phyloP scores from a whole-genome alignment of 192 early-diverging fungal genomes.

The Mortierella claussenii region DNA sequence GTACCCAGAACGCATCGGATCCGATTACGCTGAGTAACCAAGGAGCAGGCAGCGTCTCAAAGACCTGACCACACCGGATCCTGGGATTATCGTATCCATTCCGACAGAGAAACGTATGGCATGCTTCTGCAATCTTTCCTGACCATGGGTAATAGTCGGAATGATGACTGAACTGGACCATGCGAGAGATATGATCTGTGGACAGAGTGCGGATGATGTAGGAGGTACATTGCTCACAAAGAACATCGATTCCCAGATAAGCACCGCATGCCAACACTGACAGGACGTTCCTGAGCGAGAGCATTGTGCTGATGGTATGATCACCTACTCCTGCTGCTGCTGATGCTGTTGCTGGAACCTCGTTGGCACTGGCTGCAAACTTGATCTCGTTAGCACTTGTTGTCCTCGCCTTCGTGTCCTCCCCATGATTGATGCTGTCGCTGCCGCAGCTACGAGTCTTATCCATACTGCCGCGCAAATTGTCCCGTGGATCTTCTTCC shows the following conservation, averaged over 20 bases:
- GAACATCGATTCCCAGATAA: conserved; percentile 59
- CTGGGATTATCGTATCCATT: conserved; percentile 58
- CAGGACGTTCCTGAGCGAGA: conserved; percentile 54
- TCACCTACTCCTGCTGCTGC: neutral
- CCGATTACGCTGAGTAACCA: conserved; percentile 62
- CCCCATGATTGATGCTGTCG: neutral
- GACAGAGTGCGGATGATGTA: conserved; percentile 39
- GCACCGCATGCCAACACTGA: conserved; percentile 58
- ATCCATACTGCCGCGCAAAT: neutral
- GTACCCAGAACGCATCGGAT: conserved; percentile 68
- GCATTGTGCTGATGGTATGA: neutral
- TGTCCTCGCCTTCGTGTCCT: neutral
- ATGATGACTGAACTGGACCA: conserved; percentile 58
- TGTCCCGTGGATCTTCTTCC: neutral
- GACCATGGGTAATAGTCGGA: conserved; percentile 57
- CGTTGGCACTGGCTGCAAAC: neutral
- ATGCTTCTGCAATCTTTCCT: conserved; percentile 57
- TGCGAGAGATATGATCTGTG: conserved; percentile 13
- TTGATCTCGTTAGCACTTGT: too few species aligned
- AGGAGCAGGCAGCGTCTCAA: conserved; percentile 48
- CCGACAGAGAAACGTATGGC: conserved; percentile 62
- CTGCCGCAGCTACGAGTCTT: neutral
- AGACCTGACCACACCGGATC: conserved; percentile 25
- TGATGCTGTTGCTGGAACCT: neutral
- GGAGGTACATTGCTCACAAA: conserved; percentile 55